Evolutionary conservation across 106 monocot species (phyloP).

Genomic region (Iris macrosiphon): DNA sequence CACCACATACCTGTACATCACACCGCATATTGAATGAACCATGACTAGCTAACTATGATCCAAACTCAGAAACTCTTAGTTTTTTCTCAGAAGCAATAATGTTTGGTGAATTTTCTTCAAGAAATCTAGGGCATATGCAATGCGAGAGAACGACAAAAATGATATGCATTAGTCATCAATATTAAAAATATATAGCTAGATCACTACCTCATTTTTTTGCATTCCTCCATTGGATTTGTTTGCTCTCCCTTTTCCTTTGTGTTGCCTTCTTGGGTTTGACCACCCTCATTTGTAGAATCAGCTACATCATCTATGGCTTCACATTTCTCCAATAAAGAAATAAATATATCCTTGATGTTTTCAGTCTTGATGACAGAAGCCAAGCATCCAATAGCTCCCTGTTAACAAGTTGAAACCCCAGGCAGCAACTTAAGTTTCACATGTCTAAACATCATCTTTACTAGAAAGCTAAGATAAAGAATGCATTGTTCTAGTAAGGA

Average conservation of each 20-base stretch:
- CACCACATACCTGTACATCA: no score
- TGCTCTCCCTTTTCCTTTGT: neutral
- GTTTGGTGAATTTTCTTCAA: neutral
- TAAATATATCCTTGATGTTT: conserved; percentile 36
- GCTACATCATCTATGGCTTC: conserved; percentile 12
- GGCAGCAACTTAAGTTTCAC: neutral
- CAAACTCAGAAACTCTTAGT: no score
- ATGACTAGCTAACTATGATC: no score
- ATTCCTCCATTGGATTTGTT: conserved; percentile 11
- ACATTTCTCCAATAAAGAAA: conserved; percentile 34
- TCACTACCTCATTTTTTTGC: conserved; percentile 28
- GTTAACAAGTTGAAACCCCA: conserved; percentile 9
- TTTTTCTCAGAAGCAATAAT: no score
- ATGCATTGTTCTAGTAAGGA: no score
- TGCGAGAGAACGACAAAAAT: neutral
- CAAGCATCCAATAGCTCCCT: conserved; percentile 71
- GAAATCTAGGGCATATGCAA: neutral
- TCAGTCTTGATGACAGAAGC: conserved; percentile 31
- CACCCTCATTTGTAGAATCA: conserved; percentile 18
- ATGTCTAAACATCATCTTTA: neutral
- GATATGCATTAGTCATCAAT: neutral
- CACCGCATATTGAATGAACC: no score
- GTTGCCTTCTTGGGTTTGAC: conserved; percentile 15
- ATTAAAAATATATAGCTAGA: neutral
- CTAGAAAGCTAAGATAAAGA: no score